Evolutionary conservation across 2,329 filamentous ascomycete genomes (phyloP).

Genomic region (Aspergillus sp.): DNA sequence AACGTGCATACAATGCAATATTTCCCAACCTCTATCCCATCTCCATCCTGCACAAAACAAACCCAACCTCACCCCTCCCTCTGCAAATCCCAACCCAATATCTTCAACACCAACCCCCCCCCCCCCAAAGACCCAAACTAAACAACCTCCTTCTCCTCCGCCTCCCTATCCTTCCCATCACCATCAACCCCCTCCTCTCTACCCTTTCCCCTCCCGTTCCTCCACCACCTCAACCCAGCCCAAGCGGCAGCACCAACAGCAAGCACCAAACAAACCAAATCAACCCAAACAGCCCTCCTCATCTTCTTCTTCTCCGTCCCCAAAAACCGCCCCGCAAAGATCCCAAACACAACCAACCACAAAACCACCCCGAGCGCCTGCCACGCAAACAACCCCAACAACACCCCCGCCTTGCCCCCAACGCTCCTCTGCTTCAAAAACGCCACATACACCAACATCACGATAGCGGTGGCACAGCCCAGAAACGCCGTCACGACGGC

Average conservation of each 20-base stretch:
- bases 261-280: conserved; percentile 70
- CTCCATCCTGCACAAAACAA: too few species aligned
- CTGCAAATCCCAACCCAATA: not conserved
- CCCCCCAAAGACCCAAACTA: not conserved
- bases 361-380: conserved; percentile 72
- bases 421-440: conserved; percentile 24
- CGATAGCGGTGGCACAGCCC: conserved; percentile 61
- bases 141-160: not conserved
- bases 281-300: conserved; percentile 75
- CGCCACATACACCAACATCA: conserved; percentile 66
- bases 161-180: not conserved
- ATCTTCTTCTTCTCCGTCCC: conserved; percentile 40
- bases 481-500: conserved; percentile 69
- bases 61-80: too few species aligned
- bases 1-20: too few species aligned
- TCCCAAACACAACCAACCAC: conserved; percentile 78
- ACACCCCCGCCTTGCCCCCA: conserved; percentile 30
- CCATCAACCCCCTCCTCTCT: conserved; percentile 19
- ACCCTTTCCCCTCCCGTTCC: conserved; percentile 20
- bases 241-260: conserved; percentile 65
- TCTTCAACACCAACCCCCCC: not conserved
- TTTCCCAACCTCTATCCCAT: too few species aligned
- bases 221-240: conserved; percentile 37
- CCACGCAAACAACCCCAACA: conserved; percentile 57
- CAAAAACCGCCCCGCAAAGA: conserved; percentile 82